These are phyloP conservation scores for Aspergillus caelatus DNA, from an alignment of 2,329 filamentous ascomycete species.

Conservation along the genomic window DNA sequence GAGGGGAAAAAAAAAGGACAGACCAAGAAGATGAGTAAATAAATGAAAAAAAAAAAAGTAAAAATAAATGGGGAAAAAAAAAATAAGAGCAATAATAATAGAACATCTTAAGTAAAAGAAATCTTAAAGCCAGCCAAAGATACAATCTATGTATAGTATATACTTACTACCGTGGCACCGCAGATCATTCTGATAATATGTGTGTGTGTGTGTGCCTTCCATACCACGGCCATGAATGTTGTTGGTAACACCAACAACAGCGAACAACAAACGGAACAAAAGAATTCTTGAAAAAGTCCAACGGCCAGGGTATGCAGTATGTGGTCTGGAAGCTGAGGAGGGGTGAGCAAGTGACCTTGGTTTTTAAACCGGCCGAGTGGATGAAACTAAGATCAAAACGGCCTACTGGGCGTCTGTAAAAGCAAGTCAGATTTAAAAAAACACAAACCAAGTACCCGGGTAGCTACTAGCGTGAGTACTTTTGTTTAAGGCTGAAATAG, in stretches of 20 bases:
- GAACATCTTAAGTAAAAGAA: neutral
- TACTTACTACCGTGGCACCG: too few species aligned
- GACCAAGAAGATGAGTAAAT: neutral
- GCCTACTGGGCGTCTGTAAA: neutral
- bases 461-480: neutral
- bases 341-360: neutral
- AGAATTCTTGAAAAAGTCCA: neutral
- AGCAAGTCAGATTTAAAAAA: neutral
- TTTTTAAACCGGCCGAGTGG: neutral
- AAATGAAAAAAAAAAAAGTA: neutral
- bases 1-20: neutral
- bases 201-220: neutral
- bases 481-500: neutral
- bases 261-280: neutral
- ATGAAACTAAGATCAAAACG: conserved; percentile 5
- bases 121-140: neutral
- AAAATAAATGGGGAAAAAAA: neutral
- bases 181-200: neutral
- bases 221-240: neutral
- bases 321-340: neutral
- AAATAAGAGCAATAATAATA: neutral
- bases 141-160: neutral
- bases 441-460: neutral
- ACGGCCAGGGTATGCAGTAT: neutral
- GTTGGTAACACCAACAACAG: neutral